Conservation (phyloP, 2,329 filamentous ascomycete species). For the Epichloe hybrida region DNA sequence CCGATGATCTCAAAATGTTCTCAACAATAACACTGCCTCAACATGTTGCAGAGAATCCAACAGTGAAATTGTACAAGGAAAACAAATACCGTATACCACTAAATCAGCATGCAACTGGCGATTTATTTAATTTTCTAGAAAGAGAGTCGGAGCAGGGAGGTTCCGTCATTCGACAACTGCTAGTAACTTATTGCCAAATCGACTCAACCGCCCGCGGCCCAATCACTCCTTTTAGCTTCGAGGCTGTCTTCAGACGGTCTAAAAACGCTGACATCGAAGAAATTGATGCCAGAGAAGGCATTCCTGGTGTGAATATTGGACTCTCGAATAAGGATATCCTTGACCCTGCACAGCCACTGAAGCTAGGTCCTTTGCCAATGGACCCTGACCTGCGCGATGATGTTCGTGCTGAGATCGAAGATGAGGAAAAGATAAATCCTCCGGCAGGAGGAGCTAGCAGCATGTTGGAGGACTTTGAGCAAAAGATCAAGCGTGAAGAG, state of each 20-base stretch:
- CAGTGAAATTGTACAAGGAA: conserved; percentile 67
- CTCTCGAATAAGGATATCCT: conserved; percentile 47
- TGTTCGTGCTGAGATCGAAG: conserved; percentile 72
- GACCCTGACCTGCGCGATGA: conserved; percentile 73
- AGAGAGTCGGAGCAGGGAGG: conserved; percentile 74
- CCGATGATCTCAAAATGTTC: conserved; percentile 68
- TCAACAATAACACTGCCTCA: conserved; percentile 59
- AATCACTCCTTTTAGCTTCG: conserved; percentile 50
- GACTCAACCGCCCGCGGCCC: conserved; percentile 46
- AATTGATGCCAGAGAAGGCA: conserved; percentile 49
- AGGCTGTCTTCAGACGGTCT: conserved; percentile 42
- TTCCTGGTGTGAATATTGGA: conserved; percentile 49
- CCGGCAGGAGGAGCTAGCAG: conserved; percentile 57
- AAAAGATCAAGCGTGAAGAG: conserved; percentile 79
- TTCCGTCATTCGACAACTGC: conserved; percentile 59
- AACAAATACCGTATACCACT: conserved; percentile 85
- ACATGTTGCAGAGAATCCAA: conserved; percentile 62
- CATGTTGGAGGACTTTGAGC: conserved; percentile 77
- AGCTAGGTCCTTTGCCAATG: conserved; percentile 71
- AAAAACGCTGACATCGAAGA: conserved; percentile 51
- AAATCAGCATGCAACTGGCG: conserved; percentile 72
- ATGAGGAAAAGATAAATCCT: conserved; percentile 69
- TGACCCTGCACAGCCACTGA: conserved; percentile 45
- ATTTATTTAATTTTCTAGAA: conserved; percentile 79
- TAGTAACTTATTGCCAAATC: conserved; percentile 47